Percentiles rank a stretch among this genome's conserved stretches.
Evolutionary conservation across 371 early-diverging fungal genomes (phyloP).

Genomic region (Pancytospora philotis): DNA sequence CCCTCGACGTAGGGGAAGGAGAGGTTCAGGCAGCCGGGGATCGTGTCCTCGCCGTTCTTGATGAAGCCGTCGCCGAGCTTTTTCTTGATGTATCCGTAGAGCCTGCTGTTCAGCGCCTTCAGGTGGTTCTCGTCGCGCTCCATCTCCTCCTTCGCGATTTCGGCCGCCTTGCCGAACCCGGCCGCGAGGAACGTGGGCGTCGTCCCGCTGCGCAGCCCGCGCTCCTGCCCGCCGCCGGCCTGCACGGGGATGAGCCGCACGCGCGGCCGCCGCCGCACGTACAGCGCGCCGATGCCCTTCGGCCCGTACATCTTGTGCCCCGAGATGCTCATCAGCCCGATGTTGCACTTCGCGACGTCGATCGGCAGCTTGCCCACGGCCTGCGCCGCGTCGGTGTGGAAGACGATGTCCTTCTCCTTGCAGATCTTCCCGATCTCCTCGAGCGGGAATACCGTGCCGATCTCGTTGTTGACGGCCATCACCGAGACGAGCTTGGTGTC

Average conservation of each 20-base stretch:
- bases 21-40: constrained; percentile 78
- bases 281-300: constrained; percentile 89
- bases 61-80: constrained; percentile 33
- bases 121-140: constrained; percentile 61
- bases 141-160: constrained; percentile 74
- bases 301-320: constrained; percentile 98
- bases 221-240: constrained; percentile 95
- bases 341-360: constrained; percentile 83
- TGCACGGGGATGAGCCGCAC: constrained; percentile 80
- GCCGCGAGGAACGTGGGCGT: constrained; percentile 84
- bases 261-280: constrained; percentile 82
- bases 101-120: constrained; percentile 29
- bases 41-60: constrained; percentile 43
- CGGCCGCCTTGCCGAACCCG: constrained; percentile 87
- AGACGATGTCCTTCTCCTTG: constrained; percentile 53
- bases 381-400: constrained; percentile 94
- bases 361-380: constrained; percentile 90
- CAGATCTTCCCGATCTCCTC: constrained; percentile 69
- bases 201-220: constrained; percentile 90
- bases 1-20: constrained; percentile 99
- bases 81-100: constrained; percentile 30
- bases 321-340: constrained; percentile 86
- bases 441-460: constrained; percentile 90
- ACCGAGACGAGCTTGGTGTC: constrained; percentile 80
- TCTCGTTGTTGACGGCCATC: constrained; percentile 97